Percentiles rank a stretch among this genome's conserved stretches.
Conservation (phyloP, 768 basidiomycete species). For the Amanita pallidorosea region DNA sequence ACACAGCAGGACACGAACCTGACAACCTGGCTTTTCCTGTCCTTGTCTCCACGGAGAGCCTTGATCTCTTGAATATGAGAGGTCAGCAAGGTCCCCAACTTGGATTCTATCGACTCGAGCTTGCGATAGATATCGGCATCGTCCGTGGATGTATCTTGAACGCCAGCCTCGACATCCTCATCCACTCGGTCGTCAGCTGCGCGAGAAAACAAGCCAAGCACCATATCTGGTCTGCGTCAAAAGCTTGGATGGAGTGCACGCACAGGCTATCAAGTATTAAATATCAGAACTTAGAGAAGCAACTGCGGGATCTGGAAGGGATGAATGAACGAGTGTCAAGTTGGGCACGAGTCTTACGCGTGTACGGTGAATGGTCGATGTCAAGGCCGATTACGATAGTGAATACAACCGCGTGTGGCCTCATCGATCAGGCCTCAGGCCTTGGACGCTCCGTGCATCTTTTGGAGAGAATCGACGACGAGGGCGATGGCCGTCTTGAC, state of each 20-base stretch:
- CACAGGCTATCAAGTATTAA: too few relatives aligned
- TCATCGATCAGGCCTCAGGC: not conserved
- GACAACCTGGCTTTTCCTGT: not conserved
- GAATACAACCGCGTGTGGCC: too few relatives aligned
- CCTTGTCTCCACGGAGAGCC: not conserved
- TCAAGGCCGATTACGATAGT: too few relatives aligned
- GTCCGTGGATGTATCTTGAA: not conserved
- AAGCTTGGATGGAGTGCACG: not conserved
- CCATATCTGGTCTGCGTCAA: not conserved
- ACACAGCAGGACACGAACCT: not conserved
- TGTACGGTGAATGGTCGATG: not conserved
- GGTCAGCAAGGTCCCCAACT: not conserved
- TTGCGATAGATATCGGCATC: not conserved
- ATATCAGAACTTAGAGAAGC: too few relatives aligned
- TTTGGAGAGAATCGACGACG: conserved; percentile 26
- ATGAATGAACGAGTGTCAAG: not conserved
- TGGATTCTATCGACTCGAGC: not conserved
- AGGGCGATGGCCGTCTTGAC: conserved; percentile 36
- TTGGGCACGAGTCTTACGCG: not conserved
- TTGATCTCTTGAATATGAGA: conserved; percentile 1
- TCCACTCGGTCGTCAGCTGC: not conserved
- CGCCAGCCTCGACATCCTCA: not conserved
- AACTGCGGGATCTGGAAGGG: too few relatives aligned
- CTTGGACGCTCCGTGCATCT: conserved; percentile 14
- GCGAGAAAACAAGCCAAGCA: not conserved